A percentile compares a stretch with the other conserved stretches of the same genome.
Evolutionary conservation across 1,139 yeast genomes (phyloP).

Genomic region (Candida labiduridarum): DNA sequence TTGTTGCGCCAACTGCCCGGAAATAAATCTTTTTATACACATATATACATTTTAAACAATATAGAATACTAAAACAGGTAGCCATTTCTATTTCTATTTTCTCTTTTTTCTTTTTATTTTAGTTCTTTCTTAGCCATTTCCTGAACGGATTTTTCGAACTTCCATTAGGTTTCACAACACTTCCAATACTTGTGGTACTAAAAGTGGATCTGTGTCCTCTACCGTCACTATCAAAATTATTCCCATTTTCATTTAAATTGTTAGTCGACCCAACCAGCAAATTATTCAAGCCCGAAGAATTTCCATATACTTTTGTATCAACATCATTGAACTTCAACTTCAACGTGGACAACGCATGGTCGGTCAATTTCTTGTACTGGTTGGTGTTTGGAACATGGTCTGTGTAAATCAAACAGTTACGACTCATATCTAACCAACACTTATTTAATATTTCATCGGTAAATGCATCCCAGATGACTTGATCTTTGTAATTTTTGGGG

Average conservation of each 20-base stretch:
- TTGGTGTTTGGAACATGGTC: slow-evolving; percentile 15
- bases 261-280: background rate
- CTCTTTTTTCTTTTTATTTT: background rate
- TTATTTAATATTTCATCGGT: slow-evolving; percentile 32
- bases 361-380: slow-evolving; percentile 24
- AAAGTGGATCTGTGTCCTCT: slow-evolving; percentile 18
- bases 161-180: slow-evolving; percentile 22
- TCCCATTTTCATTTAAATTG: background rate
- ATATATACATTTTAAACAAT: no score
- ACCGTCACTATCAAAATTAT: background rate
- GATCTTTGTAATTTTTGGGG: slow-evolving; percentile 33
- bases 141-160: slow-evolving; percentile 35
- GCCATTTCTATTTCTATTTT: background rate
- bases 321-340: slow-evolving; percentile 33
- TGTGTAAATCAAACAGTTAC: slow-evolving; percentile 36
- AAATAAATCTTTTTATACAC: no score
- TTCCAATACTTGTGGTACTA: slow-evolving; percentile 28
- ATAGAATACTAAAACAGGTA: background rate
- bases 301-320: slow-evolving; percentile 4
- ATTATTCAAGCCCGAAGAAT: background rate
- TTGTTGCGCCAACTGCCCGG: no score
- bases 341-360: slow-evolving; percentile 35
- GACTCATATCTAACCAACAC: slow-evolving; percentile 31
- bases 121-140: slow-evolving; percentile 35
- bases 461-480: slow-evolving; percentile 36